Evolutionary conservation across 2,329 filamentous ascomycete genomes (phyloP), one percentile per base, ranked within the genome.

Genomic region (Fonsecaea monophora): DNA sequence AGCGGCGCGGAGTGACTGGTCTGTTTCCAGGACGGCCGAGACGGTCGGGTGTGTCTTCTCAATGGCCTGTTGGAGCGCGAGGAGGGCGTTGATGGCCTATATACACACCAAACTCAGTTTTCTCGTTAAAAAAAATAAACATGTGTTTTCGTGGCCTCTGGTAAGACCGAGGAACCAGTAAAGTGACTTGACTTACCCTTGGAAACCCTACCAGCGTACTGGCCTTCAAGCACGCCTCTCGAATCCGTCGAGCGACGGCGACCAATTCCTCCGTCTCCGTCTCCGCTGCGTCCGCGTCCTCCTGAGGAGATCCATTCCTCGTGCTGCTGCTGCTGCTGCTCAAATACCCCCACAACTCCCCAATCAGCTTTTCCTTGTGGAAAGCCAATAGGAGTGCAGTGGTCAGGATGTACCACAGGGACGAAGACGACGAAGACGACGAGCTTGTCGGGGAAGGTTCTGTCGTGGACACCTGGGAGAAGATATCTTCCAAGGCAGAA

Each of bases 181-280:
- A 40, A 10, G 12, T 18, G 40, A 45, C 53, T 55, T 54, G 62
- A 64, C 68, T 70, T 69, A 74, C 73, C 34, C 73, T 67, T 12
- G 74, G 74, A 65, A 75, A 75, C 9, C 74, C 74, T 48, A 75
- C 74, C 3, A 75, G 68, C 9, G 74, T 74, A 62, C 73, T 74
- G 25, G 73, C 69, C 59, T 75, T 75, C 18, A 75, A 64, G 53
- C 73, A 74, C 13, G 72, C 68, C 60, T 74, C 73, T 37, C 72
- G 62, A 15, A 75, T 73, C n/a, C 72, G 68, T 58, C 72, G 61
- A 37, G 73, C 73, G 45, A 68, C 68, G 13, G 67, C 34, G 8
- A 73, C 61, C 13, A 68, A 62, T 12, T 50, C 18, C 7, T 9
- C 15, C 64, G 35, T 66, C 58, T 50, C 45, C 37, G 18, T 55